Evolutionary conservation across 2,329 filamentous ascomycete genomes (phyloP).

Genomic region (Claviceps arundinis): DNA sequence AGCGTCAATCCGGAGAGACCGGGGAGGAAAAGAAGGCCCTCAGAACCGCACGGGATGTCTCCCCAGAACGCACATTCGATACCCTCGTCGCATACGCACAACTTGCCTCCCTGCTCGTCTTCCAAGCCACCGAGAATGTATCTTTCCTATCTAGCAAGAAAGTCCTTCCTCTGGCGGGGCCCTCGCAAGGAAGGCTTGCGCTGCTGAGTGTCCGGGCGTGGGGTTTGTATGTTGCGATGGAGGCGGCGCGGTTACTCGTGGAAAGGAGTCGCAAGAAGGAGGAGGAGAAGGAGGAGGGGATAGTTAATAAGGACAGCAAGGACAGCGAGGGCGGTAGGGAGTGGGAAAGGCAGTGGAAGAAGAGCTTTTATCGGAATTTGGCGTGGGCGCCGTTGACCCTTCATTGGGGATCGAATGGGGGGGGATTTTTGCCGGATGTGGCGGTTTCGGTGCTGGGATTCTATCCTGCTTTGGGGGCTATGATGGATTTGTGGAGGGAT

Average conservation of each 20-base stretch:
- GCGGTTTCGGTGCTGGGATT: slow-evolving; percentile 28
- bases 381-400: slow-evolving; percentile 73
- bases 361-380: slow-evolving; percentile 53
- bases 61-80: slow-evolving; percentile 24
- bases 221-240: slow-evolving; percentile 63
- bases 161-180: slow-evolving; percentile 45
- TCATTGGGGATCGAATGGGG: slow-evolving; percentile 61
- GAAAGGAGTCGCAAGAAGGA: slow-evolving; percentile 28
- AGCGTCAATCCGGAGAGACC: slow-evolving; percentile 8
- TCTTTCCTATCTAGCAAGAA: slow-evolving; percentile 65
- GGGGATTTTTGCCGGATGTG: slow-evolving; percentile 37
- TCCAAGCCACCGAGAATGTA: slow-evolving; percentile 73
- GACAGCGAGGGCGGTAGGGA: slow-evolving; percentile 9
- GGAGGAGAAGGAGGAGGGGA: slow-evolving; percentile 11
- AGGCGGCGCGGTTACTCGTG: slow-evolving; percentile 52
- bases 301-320: too few relatives aligned
- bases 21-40: slow-evolving; percentile 13
- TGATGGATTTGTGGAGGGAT: slow-evolving; percentile 31
- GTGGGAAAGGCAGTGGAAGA: slow-evolving; percentile 44
- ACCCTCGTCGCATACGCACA: slow-evolving; percentile 50
- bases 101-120: slow-evolving; percentile 52
- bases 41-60: slow-evolving; percentile 22
- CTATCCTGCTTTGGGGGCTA: slow-evolving; percentile 31
- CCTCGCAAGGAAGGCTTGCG: slow-evolving; percentile 47
- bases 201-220: slow-evolving; percentile 69